Conservation (phyloP, 106 monocot species). For the Acorus gramineus region DNA sequence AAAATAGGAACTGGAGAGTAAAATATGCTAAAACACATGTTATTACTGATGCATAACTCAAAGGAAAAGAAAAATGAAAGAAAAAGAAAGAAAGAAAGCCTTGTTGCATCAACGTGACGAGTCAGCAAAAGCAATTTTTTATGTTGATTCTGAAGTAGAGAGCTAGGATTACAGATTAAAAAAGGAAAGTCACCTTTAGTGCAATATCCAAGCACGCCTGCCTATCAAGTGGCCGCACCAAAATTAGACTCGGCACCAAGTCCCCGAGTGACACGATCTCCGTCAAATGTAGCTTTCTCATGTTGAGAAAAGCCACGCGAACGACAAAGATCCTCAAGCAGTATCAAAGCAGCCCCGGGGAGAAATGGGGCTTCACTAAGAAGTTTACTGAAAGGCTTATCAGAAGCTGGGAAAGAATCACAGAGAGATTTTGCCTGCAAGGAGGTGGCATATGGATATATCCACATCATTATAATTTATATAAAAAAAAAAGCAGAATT, state of each 20-base stretch:
- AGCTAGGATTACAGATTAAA: background rate
- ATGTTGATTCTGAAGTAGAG: background rate
- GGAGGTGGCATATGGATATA: background rate
- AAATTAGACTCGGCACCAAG: slow-evolving; percentile 81
- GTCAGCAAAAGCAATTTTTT: too few relatives aligned
- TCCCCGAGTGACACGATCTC: slow-evolving; percentile 82
- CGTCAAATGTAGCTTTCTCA: slow-evolving; percentile 52
- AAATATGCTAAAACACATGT: too few relatives aligned
- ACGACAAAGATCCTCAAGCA: slow-evolving; percentile 76
- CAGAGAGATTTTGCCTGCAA: slow-evolving; percentile 64
- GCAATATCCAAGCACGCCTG: slow-evolving; percentile 70
- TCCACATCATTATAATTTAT: too few relatives aligned
- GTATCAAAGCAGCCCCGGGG: slow-evolving; percentile 47
- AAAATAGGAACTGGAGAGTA: too few relatives aligned
- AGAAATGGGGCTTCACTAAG: slow-evolving; percentile 82
- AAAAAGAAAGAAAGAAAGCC: too few relatives aligned
- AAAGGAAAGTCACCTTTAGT: slow-evolving; percentile 39
- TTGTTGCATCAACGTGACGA: too few relatives aligned
- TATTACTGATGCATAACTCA: too few relatives aligned
- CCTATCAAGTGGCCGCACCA: slow-evolving; percentile 50
- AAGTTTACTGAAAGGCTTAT: slow-evolving; percentile 81
- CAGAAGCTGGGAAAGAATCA: slow-evolving; percentile 76
- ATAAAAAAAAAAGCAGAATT: too few relatives aligned
- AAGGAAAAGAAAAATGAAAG: too few relatives aligned
- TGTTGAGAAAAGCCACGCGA: slow-evolving; percentile 28